phyloP scores from a whole-genome alignment of 306 rosid genomes.

The Sechiopsis laciniata region DNA sequence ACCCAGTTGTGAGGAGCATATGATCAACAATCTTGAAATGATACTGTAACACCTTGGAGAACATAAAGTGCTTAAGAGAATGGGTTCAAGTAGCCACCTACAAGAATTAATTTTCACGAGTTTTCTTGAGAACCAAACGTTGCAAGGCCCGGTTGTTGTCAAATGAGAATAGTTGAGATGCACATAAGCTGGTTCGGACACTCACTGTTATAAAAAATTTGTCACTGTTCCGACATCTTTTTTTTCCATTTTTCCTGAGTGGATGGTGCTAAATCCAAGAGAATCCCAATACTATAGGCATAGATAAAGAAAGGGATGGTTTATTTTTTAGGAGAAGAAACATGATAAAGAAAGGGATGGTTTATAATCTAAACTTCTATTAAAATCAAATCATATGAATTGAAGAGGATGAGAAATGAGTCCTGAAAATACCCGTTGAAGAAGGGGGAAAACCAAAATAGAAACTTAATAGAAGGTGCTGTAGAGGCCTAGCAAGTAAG shows the following conservation, averaged over 20 bases:
- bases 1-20: background rate
- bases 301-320: too few relatives aligned
- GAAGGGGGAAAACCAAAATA: background rate
- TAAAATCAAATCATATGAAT: background rate
- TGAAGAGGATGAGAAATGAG: background rate
- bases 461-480: background rate
- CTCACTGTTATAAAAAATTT: too few relatives aligned
- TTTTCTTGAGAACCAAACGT: too few relatives aligned
- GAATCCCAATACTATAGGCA: background rate
- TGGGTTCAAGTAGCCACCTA: too few relatives aligned
- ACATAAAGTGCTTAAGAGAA: too few relatives aligned
- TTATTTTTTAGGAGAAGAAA: too few relatives aligned
- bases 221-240: background rate
- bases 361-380: background rate
- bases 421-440: background rate
- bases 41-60: too few relatives aligned
- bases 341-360: background rate
- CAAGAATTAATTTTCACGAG: too few relatives aligned
- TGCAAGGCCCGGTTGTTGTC: too few relatives aligned
- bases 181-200: too few relatives aligned
- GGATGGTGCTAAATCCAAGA: constrained; percentile 15
- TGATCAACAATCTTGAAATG: background rate
- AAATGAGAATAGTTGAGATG: too few relatives aligned
- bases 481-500: background rate
- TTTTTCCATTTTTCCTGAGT: background rate